Evolutionary conservation across 225 moss, liverwort and hornwort genomes (phyloP).

Genomic region (Sphagnum tenellum): DNA sequence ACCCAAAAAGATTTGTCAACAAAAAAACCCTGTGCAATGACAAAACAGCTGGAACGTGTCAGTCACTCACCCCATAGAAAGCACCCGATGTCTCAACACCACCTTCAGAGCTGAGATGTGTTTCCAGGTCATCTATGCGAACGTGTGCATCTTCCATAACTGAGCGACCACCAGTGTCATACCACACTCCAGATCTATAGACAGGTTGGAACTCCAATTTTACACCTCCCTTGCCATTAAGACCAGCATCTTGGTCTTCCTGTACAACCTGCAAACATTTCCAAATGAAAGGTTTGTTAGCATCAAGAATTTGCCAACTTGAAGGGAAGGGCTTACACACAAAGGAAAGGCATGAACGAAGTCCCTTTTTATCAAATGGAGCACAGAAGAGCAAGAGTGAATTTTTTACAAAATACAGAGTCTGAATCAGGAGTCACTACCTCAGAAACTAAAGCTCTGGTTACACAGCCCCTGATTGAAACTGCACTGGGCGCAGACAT

Average conservation of each 20-base stretch:
- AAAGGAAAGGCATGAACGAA: too few relatives aligned
- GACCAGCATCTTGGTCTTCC: constrained; percentile 12
- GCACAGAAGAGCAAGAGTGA: too few relatives aligned
- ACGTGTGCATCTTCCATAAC: constrained; percentile 93
- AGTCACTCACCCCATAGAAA: constrained; percentile 76
- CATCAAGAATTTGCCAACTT: too few relatives aligned
- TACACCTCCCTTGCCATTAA: neutral
- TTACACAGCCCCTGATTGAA: too few relatives aligned
- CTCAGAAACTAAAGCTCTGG: too few relatives aligned
- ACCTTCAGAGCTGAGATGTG: constrained; percentile 43
- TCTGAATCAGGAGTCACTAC: too few relatives aligned
- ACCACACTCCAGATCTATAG: constrained; percentile 86
- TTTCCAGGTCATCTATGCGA: constrained; percentile 60
- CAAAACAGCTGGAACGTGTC: neutral
- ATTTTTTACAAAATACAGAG: too few relatives aligned
- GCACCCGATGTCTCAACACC: constrained; percentile 6
- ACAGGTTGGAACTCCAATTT: constrained; percentile 46
- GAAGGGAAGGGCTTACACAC: too few relatives aligned
- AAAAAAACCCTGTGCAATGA: neutral
- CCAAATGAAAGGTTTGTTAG: too few relatives aligned
- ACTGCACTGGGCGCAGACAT: too few relatives aligned
- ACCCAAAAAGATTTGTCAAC: neutral
- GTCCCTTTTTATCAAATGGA: too few relatives aligned
- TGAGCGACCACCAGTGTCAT: constrained; percentile 60
- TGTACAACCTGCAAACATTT: constrained; percentile 29